phyloP scores from a whole-genome alignment of 768 basidiomycete genomes.

The Suillus subalutaceus region DNA sequence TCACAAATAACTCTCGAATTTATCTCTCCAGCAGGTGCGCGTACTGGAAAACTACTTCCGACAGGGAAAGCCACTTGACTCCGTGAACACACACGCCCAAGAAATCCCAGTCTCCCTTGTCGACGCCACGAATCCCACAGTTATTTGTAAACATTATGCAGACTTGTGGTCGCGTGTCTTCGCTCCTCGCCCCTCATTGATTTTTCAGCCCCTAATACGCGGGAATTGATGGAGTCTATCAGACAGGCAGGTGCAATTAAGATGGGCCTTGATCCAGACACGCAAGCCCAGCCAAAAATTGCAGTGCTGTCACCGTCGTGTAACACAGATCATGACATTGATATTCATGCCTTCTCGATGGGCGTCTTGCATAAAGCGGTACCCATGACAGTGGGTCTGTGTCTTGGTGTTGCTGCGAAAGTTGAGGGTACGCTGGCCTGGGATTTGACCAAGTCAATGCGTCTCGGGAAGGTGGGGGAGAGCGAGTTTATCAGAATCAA shows the following conservation, averaged over 20 bases:
- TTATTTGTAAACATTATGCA: constrained; percentile 55
- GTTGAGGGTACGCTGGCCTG: constrained; percentile 57
- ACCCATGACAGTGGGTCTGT: constrained; percentile 73
- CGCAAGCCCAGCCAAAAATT: constrained; percentile 74
- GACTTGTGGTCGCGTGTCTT: constrained; percentile 46
- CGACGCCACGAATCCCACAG: constrained; percentile 76
- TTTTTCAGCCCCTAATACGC: constrained; percentile 16
- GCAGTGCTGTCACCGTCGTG: constrained; percentile 50
- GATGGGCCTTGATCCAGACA: constrained; percentile 67
- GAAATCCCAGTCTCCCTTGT: constrained; percentile 53
- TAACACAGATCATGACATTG: constrained; percentile 37
- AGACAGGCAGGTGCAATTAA: constrained; percentile 54
- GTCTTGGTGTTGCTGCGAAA: constrained; percentile 65
- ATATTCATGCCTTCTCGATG: constrained; percentile 68
- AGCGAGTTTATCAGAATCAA: constrained; percentile 47
- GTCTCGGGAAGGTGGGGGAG: constrained; percentile 27
- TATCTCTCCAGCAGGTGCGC: constrained; percentile 64
- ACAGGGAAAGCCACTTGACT: constrained; percentile 53
- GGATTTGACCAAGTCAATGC: constrained; percentile 36
- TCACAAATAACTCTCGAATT: constrained; percentile 71
- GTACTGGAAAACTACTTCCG: constrained; percentile 73
- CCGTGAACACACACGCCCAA: constrained; percentile 37
- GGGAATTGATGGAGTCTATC: constrained; percentile 50
- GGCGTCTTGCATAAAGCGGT: constrained; percentile 71
- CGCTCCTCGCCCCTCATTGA: constrained; percentile 8